Conservation (phyloP, 2,329 filamentous ascomycete genomes). For the Colletotrichum sp. region DNA sequence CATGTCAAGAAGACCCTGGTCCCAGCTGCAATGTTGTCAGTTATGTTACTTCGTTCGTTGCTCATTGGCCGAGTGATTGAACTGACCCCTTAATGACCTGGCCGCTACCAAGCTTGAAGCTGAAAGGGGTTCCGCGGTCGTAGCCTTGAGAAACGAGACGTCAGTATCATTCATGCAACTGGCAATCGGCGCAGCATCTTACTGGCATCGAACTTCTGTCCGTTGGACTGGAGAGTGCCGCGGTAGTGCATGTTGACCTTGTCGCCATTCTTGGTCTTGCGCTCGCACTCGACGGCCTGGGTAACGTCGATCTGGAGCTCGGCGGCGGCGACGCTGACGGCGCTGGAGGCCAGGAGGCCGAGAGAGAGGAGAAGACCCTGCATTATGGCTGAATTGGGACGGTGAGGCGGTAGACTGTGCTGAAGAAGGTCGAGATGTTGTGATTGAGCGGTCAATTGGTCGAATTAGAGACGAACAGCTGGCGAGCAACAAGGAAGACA, state of each 20-base stretch:
- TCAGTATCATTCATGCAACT: background rate
- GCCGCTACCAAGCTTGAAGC: slow-evolving; percentile 79
- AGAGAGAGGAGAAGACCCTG: slow-evolving; percentile 52
- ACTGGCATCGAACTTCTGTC: slow-evolving; percentile 83
- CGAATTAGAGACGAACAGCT: slow-evolving; percentile 1
- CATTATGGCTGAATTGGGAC: slow-evolving; percentile 43
- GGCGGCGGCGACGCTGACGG: slow-evolving; percentile 56
- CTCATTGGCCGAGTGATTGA: background rate
- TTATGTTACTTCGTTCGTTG: background rate
- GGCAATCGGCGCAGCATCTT: background rate
- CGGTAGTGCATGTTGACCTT: slow-evolving; percentile 86
- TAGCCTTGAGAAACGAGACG: slow-evolving; percentile 55
- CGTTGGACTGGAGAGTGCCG: slow-evolving; percentile 76
- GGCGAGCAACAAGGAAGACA: slow-evolving; percentile 7
- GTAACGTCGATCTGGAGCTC: slow-evolving; percentile 82
- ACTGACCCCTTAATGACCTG: slow-evolving; percentile 88
- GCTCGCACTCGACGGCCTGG: slow-evolving; percentile 75
- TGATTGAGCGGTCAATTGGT: background rate
- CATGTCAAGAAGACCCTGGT: slow-evolving; percentile 89
- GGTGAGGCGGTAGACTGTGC: background rate
- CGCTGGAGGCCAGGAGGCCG: slow-evolving; percentile 56
- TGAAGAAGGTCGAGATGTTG: background rate
- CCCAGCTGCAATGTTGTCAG: slow-evolving; percentile 67
- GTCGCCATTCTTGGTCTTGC: slow-evolving; percentile 80
- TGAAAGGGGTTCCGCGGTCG: slow-evolving; percentile 76